Evolutionary conservation across 768 basidiomycete species (phyloP).

Genomic region (Boletus bicolor): DNA sequence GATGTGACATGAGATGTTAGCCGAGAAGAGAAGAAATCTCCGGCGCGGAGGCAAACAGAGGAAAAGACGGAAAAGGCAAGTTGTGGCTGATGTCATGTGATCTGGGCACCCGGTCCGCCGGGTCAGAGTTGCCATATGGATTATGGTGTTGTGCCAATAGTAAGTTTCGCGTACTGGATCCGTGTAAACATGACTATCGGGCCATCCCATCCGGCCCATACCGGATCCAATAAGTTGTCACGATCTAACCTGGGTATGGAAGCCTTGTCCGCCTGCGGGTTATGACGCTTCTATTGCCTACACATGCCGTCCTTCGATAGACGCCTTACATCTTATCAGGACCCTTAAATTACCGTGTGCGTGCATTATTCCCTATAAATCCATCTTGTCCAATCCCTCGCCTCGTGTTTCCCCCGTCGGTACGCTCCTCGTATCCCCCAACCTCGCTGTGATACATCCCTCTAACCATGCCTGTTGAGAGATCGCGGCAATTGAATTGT

Average conservation of each 20-base stretch:
- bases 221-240: slow-evolving; percentile 19
- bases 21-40: slow-evolving; percentile 16
- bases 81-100: slow-evolving; percentile 15
- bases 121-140: slow-evolving; percentile 19
- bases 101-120: slow-evolving; percentile 2
- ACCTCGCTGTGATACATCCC: slow-evolving; percentile 26
- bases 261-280: slow-evolving; percentile 18
- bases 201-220: slow-evolving; percentile 15
- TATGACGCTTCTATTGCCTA: slow-evolving; percentile 31
- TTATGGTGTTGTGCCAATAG: slow-evolving; percentile 5
- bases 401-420: slow-evolving; percentile 27
- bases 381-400: slow-evolving; percentile 13
- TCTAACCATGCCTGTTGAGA: slow-evolving; percentile 45
- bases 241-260: slow-evolving; percentile 23
- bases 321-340: slow-evolving; percentile 30
- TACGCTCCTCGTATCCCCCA: slow-evolving; percentile 19
- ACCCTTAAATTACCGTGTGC: slow-evolving; percentile 37
- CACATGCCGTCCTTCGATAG: slow-evolving; percentile 29
- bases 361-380: slow-evolving; percentile 33
- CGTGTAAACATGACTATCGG: slow-evolving; percentile 18
- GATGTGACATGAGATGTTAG: slow-evolving; percentile 17
- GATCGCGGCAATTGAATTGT: slow-evolving; percentile 38
- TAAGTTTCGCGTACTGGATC: slow-evolving; percentile 13
- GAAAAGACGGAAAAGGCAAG: slow-evolving; percentile 10
- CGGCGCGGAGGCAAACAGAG: slow-evolving; percentile 20